Evolutionary conservation across 805 yeast species (phyloP).

Genomic region (Phaffomyces antillensis): DNA sequence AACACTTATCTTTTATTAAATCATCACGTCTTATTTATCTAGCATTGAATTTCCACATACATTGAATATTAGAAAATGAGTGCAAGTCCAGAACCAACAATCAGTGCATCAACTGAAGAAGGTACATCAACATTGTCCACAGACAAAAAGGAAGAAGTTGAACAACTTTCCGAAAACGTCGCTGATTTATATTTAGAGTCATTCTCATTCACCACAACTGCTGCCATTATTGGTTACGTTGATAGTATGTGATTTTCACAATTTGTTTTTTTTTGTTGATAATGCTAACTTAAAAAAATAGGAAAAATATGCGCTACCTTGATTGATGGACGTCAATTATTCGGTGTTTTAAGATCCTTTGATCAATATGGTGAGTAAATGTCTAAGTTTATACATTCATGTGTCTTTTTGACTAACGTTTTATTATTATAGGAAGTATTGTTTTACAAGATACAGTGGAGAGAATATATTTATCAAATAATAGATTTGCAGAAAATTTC

Average conservation of each 20-base stretch:
- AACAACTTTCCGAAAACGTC: conserved; percentile 30
- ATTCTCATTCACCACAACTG: conserved; percentile 81
- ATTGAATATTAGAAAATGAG: not conserved
- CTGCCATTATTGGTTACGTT: conserved; percentile 83
- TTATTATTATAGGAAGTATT: conserved; percentile 50
- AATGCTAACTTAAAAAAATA: conserved; percentile 9
- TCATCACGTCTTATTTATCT: not conserved
- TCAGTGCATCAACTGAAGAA: conserved; percentile 1
- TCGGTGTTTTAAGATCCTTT: conserved; percentile 88
- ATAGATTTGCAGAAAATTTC: conserved; percentile 63
- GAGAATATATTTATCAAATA: conserved; percentile 60
- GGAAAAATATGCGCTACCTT: conserved; percentile 72
- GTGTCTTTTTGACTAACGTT: not conserved
- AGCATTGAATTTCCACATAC: not conserved
- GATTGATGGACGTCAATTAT: conserved; percentile 82
- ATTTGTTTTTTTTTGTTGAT: not conserved
- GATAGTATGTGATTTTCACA: conserved; percentile 41
- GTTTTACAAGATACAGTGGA: conserved; percentile 89
- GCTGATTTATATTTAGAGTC: conserved; percentile 66
- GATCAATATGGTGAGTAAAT: conserved; percentile 65
- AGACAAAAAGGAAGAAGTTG: conserved; percentile 14
- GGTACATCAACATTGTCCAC: conserved; percentile 2
- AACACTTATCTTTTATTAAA: no score
- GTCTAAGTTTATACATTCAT: no score
- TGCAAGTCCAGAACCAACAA: not conserved